Conservation (phyloP, 2,329 filamentous ascomycete genomes). For the Penicillium sp. region DNA sequence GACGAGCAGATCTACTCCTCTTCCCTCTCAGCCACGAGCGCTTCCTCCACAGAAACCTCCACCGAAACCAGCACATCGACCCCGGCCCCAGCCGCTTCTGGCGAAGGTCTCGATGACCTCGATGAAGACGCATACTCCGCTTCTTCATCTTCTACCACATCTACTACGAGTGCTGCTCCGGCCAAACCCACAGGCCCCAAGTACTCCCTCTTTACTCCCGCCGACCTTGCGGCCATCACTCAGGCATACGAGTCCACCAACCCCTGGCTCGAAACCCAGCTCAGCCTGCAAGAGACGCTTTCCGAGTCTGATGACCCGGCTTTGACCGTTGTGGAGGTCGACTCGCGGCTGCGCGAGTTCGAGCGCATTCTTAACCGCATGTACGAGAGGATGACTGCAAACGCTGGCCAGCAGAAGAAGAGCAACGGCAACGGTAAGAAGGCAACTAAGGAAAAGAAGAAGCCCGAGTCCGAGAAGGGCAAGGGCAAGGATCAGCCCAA, state of each 20-base stretch:
- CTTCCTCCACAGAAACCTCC: slow-evolving; percentile 35
- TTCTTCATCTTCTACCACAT: slow-evolving; percentile 36
- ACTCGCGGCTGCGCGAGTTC: slow-evolving; percentile 66
- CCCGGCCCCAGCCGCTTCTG: slow-evolving; percentile 24
- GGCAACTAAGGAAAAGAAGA: slow-evolving; percentile 29
- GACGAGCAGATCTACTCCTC: slow-evolving; percentile 61
- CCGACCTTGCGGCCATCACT: slow-evolving; percentile 67
- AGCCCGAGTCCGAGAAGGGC: slow-evolving; percentile 30
- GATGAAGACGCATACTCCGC: slow-evolving; percentile 63
- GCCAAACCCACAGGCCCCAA: slow-evolving; percentile 48
- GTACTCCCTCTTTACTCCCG: slow-evolving; percentile 66
- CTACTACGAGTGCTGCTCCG: slow-evolving; percentile 34
- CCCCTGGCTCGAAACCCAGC: slow-evolving; percentile 72
- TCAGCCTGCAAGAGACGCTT: slow-evolving; percentile 69
- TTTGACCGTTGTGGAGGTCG: slow-evolving; percentile 69
- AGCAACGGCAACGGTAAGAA: slow-evolving; percentile 24
- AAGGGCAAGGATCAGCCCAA: slow-evolving; percentile 18
- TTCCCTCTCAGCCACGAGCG: slow-evolving; percentile 49
- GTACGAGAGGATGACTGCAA: slow-evolving; percentile 48
- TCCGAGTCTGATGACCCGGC: slow-evolving; percentile 69
- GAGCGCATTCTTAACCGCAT: slow-evolving; percentile 48
- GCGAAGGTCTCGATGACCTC: slow-evolving; percentile 66
- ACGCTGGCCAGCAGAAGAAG: slow-evolving; percentile 27
- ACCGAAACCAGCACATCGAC: slow-evolving; percentile 49
- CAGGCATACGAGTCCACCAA: slow-evolving; percentile 60